Evolutionary conservation across 331 rosid genomes (phyloP), one percentile per base, ranked within the genome.

Genomic region (Arachis monticola): DNA sequence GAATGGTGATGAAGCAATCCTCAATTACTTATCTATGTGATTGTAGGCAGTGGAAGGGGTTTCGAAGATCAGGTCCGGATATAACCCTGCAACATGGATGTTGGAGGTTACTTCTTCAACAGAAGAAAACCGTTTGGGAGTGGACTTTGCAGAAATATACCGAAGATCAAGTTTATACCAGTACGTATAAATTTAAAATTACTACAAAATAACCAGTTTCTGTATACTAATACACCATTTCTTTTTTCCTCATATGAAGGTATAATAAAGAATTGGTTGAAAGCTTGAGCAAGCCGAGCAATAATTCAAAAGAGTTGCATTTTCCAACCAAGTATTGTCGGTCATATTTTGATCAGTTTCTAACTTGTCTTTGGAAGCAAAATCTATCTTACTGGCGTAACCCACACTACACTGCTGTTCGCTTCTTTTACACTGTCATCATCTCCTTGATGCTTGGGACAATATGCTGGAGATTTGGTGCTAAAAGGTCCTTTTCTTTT

Each of bases 31-130:
- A 40, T 62, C 50, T 22, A 70, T 65, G 61, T 73, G 66, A 60
- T 50, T 83, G 60, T 77, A 95, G 99, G 93, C 90, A 57, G 85
- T 92, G 30, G 97, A 95, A 78, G 99, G 98, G 67, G 96, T 95
- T 38, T 85, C 74, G 41, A 83, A 89, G 85, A 92, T 92, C 85
- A 92, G 82, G 80, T 61, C 93, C 70, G 99, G 99, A 47, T 86
- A 92, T 77, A 95, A 95, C 79, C 99, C 99, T 58, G 90, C 98
- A 64, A 83, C 99, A 64, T 95, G 99, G 99, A 95, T 95, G 97
- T 92, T 95, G 70, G 99, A 95, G 75, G 94, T 87, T 80, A 89
- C 97, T 81, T 90, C 97, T 78, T 48, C 93, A 64, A 40, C 80
- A 65, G 99, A 95, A 90, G 99, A 95, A 87, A 87, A 6, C 85